phyloP scores from a whole-genome alignment of 2,329 filamentous ascomycete species.

The Fusarium chaquense region DNA sequence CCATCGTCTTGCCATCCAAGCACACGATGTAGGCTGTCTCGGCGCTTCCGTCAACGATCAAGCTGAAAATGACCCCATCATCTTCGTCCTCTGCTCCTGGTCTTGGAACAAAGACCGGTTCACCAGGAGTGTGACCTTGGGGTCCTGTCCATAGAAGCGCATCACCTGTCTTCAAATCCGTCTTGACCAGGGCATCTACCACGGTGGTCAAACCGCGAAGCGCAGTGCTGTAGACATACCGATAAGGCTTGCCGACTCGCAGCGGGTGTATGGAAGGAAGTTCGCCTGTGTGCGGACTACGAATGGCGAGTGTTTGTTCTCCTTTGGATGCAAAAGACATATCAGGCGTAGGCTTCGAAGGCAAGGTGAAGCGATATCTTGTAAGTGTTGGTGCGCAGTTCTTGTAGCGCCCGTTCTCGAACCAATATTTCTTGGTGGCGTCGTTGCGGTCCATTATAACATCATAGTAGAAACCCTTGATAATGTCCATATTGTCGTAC shows the following conservation, averaged over 20 bases:
- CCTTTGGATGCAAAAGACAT: conserved; percentile 38
- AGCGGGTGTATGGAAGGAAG: conserved; percentile 74
- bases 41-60: conserved; percentile 72
- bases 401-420: conserved; percentile 55
- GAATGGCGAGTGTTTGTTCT: conserved; percentile 59
- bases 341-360: conserved; percentile 31
- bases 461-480: conserved; percentile 77
- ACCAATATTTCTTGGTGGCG: conserved; percentile 58
- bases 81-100: conserved; percentile 65
- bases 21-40: conserved; percentile 74
- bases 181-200: conserved; percentile 74
- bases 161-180: conserved; percentile 67
- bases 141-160: conserved; percentile 68
- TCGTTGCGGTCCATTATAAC: conserved; percentile 68
- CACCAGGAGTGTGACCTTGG: conserved; percentile 73
- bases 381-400: conserved; percentile 55
- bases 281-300: conserved; percentile 68
- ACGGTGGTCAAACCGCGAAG: conserved; percentile 70
- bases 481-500: conserved; percentile 73
- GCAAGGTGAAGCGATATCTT: conserved; percentile 59
- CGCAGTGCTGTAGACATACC: conserved; percentile 70
- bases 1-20: conserved; percentile 71
- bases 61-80: conserved; percentile 70
- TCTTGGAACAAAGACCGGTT: conserved; percentile 73
- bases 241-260: conserved; percentile 64